A percentile compares a stretch with the other conserved stretches of the same genome.
phyloP scores from a whole-genome alignment of 2,329 filamentous ascomycete species.

The Fusarium chlamydosporum region DNA sequence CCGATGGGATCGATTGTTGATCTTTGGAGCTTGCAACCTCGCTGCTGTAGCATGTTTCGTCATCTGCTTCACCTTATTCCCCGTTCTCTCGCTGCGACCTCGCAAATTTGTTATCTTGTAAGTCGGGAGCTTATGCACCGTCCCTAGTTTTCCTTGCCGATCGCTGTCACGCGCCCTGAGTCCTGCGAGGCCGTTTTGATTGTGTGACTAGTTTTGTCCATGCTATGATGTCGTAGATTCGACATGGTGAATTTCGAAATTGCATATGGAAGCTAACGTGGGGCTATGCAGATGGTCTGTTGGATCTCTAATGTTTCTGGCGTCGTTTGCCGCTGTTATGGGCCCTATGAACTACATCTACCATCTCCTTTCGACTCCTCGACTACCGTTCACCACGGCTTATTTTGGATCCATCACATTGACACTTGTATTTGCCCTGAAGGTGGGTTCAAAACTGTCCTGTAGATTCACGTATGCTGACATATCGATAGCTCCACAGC shows the following conservation, averaged over 20 bases:
- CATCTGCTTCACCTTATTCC: conserved; percentile 91
- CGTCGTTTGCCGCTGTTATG: conserved; percentile 95
- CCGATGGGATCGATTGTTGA: conserved; percentile 93
- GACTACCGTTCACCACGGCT: conserved; percentile 91
- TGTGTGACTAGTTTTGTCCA: conserved; percentile 38
- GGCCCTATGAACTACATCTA: conserved; percentile 85
- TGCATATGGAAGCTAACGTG: conserved; percentile 48
- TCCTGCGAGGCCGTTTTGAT: conserved; percentile 20
- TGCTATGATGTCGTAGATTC: conserved; percentile 35
- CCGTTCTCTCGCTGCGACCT: conserved; percentile 82
- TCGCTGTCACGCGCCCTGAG: conserved; percentile 33
- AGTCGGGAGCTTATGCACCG: conserved; percentile 63
- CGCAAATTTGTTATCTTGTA: conserved; percentile 98
- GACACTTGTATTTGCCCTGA: conserved; percentile 92
- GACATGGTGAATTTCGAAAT: conserved; percentile 35
- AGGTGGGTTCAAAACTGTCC: conserved; percentile 73
- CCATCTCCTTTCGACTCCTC: conserved; percentile 86
- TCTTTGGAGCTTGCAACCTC: conserved; percentile 92
- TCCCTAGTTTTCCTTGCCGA: conserved; percentile 30
- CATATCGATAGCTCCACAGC: conserved; percentile 76
- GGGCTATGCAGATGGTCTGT: conserved; percentile 83
- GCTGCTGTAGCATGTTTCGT: conserved; percentile 93
- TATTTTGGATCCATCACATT: conserved; percentile 95
- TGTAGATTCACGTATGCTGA: conserved; percentile 16
- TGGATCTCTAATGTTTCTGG: conserved; percentile 89